Base-by-base conservation (phyloP, 768 basidiomycete species). In the Rhodotorula diobovata region DNA sequence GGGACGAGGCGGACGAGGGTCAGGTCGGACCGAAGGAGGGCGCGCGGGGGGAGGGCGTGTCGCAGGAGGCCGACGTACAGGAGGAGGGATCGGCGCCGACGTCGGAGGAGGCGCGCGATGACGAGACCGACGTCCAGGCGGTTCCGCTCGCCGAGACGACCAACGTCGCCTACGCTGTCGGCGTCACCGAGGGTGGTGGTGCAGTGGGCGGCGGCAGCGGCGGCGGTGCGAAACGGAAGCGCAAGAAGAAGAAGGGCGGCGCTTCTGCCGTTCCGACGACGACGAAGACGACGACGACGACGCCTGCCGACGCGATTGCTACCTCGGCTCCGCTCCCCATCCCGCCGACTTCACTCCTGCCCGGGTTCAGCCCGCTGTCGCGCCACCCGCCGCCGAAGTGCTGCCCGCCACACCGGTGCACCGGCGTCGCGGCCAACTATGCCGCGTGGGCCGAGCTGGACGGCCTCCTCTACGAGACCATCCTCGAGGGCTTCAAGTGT, bases 391-490 rank as follows among this genome's bases (percentile, higher is more conserved):
- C 73, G 41, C 73, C 73, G 18, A 50, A 30, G 35, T 65, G 63
- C 45, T 74, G 73, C 32, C 73, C 73, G 18, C 73, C 73, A 2
- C 62, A 74, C 37, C 55, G 54, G 7, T 74, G 73, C 46, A 74
- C 73, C 0, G 70, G 70, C 18, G 63, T 71, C 35, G 41, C 16
- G 12, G 62, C 71, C 35, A 61, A 68, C n/a, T 63, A 67, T n/a
- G 51, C 37, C 6, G 60, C 21, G 2, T 66, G 65, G 65, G 56
- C 50, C 20, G 69, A 74, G 43, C 60, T 74, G 32, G 73, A 74
- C 30, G 35, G 51, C 25, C 63, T 74, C 0, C 73, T 74, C 14
- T 68, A 68, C 70, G 69, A 71, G 59, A 74, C 73, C 2, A 54
- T 54, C 39, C 57, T 71, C 25, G 73, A 69, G 5, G 73, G 69